Conservation (phyloP, 805 yeast genomes). For the Scheffersomyces stipitis region DNA sequence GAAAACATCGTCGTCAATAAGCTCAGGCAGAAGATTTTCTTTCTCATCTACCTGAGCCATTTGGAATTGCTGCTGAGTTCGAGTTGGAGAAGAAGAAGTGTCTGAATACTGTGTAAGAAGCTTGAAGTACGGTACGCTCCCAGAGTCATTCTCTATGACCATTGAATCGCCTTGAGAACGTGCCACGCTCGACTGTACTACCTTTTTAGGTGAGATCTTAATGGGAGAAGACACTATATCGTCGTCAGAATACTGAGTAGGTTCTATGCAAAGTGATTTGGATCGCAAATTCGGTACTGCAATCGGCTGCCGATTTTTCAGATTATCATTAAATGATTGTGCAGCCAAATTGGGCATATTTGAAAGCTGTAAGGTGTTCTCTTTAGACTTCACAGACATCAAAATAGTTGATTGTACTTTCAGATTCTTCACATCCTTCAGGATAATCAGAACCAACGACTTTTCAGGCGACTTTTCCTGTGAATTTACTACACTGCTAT, state of each 20-base stretch:
- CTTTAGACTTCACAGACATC: too few relatives aligned
- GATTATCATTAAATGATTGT: too few relatives aligned
- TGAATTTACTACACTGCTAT: background rate
- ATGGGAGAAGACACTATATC: conserved; percentile 11
- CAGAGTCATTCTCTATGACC: background rate
- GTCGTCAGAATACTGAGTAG: conserved; percentile 28
- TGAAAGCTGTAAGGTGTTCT: too few relatives aligned
- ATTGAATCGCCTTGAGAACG: background rate
- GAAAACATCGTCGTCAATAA: too few relatives aligned
- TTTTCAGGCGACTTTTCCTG: background rate
- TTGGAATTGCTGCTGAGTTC: background rate
- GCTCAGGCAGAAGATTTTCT: too few relatives aligned
- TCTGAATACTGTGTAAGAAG: background rate
- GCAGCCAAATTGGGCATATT: too few relatives aligned
- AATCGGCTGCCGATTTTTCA: too few relatives aligned
- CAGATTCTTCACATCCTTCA: too few relatives aligned
- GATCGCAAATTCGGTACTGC: conserved; percentile 6
- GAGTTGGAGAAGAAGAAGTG: background rate
- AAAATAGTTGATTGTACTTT: too few relatives aligned
- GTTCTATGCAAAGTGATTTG: conserved; percentile 9
- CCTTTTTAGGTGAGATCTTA: conserved; percentile 9
- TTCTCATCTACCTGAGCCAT: too few relatives aligned
- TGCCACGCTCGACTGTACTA: too few relatives aligned
- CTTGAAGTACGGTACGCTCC: background rate
- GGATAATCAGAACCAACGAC: too few relatives aligned